phyloP scores from a whole-genome alignment of 768 basidiomycete genomes.

The Tephrocybe sp. region DNA sequence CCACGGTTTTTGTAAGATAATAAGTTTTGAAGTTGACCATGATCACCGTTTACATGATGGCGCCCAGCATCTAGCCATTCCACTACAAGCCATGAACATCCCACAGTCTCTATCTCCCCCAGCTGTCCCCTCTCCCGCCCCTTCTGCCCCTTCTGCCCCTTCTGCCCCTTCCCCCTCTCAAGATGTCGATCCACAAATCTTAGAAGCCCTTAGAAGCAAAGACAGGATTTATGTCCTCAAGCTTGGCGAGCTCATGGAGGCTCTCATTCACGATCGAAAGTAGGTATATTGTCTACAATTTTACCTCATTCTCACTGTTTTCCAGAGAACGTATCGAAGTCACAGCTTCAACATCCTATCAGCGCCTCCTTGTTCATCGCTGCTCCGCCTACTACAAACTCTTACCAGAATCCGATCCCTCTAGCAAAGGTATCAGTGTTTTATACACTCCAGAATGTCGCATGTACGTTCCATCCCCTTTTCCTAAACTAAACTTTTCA shows the following conservation, averaged over 20 bases:
- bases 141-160: conserved; percentile 11
- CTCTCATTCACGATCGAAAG: conserved; percentile 73
- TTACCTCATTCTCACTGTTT: not conserved
- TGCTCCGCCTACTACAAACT: conserved; percentile 81
- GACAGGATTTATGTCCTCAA: conserved; percentile 86
- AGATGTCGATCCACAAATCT: conserved; percentile 75
- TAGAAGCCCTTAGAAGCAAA: conserved; percentile 86
- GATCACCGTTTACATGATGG: not conserved
- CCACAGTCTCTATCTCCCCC: not conserved
- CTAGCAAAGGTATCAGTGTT: conserved; percentile 63
- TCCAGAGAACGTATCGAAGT: conserved; percentile 62
- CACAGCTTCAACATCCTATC: conserved; percentile 72
- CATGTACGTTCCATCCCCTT: conserved; percentile 53
- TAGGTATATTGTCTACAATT: conserved; percentile 31
- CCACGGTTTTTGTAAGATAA: conserved; percentile 29
- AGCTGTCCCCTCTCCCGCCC: not conserved
- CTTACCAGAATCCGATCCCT: conserved; percentile 62
- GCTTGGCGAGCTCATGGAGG: conserved; percentile 85
- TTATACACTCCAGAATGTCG: conserved; percentile 58
- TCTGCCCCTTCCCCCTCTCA: conserved; percentile 22
- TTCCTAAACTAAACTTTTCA: conserved; percentile 9
- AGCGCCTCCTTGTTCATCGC: conserved; percentile 82
- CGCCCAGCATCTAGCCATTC: not conserved
- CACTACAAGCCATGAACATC: not conserved
- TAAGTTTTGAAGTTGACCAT: not conserved